phyloP scores from a whole-genome alignment of 768 basidiomycete species.

The Lentinula sp. region DNA sequence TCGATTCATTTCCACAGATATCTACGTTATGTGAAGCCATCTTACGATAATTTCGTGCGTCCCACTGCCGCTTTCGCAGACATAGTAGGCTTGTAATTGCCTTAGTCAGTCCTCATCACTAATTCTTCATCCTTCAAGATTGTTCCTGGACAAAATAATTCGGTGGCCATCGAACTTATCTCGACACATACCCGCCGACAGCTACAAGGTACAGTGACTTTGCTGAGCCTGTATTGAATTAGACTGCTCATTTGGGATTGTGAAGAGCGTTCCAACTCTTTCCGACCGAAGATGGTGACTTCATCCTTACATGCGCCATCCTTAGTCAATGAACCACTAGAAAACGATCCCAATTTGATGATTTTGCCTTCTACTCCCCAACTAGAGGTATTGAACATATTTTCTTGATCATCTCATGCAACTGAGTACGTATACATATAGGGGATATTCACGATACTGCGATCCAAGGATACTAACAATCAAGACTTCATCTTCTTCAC shows the following conservation, averaged over 20 bases:
- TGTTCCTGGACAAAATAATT: slow-evolving; percentile 89
- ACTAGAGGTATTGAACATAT: slow-evolving; percentile 47
- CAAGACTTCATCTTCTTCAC: slow-evolving; percentile 93
- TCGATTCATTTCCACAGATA: slow-evolving; percentile 43
- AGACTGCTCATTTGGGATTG: slow-evolving; percentile 5
- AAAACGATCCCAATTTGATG: slow-evolving; percentile 48
- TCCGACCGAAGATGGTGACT: slow-evolving; percentile 1
- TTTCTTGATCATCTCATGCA: background rate
- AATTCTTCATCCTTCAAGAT: slow-evolving; percentile 46
- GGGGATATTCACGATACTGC: slow-evolving; percentile 87
- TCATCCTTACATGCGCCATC: background rate
- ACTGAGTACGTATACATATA: slow-evolving; percentile 19
- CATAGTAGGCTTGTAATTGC: slow-evolving; percentile 47
- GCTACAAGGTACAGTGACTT: slow-evolving; percentile 39
- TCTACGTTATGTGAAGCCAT: slow-evolving; percentile 90
- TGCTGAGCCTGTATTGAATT: background rate
- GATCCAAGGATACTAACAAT: slow-evolving; percentile 60
- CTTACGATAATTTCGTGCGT: slow-evolving; percentile 89
- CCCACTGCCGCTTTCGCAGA: slow-evolving; percentile 87
- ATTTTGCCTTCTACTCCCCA: slow-evolving; percentile 78
- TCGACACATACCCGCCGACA: slow-evolving; percentile 85
- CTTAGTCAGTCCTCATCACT: background rate
- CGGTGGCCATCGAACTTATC: slow-evolving; percentile 89
- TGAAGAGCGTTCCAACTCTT: slow-evolving; percentile 72
- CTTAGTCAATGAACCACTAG: slow-evolving; percentile 22